Base-by-base conservation (phyloP, 495 filamentous ascomycete genomes). In the Trichoderma reesei region DNA sequence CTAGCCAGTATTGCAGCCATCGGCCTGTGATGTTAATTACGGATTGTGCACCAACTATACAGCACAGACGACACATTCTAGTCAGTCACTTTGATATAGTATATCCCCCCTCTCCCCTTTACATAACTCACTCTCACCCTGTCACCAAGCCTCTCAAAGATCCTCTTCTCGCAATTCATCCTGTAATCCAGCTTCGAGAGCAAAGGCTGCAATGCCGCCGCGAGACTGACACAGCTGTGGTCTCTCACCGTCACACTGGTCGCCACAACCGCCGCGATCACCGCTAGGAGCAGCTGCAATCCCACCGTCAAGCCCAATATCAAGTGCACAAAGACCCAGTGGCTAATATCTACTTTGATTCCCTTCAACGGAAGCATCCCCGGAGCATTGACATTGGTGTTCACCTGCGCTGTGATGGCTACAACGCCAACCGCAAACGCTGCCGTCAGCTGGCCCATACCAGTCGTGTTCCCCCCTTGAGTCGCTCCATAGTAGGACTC, bases 381-480 rank as follows among this genome's bases (percentile, higher is more conserved):
- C 18, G 60, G 34, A 5, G 39, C 37, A 13, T 61, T 34, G 20
- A 61, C 18, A n/a, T 61, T 42, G 16, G 8, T 31, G 34, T 61
- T 61, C 36, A 34, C 60, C 36, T 39, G 39, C 6, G 60, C 60
- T 7, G 60, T 61, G 36, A 61, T 34, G 36, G 60, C 60, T 5
- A 61, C 20, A 5, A 61, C 60, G 8, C 60, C 60, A 13, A 42
- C 39, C 3, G 60, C 36, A 34, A 61, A 61, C 16, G 37, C 6
- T 2, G 60, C 60, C 60, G 41, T 61, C 6, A 39, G 16, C 60
- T 39, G 39, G 8, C 37, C 60, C 60, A 61, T 61, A 14, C 60
- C 60, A 36, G 60, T 61, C 5, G 10, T 31, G 9, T 61, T 61
- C 16, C 60, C 60, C 16, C 60, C 60, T 18, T 61, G 60, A 18